Conservation (phyloP, 495 filamentous ascomycete species). For the Annulohypoxylon moriforme region DNA sequence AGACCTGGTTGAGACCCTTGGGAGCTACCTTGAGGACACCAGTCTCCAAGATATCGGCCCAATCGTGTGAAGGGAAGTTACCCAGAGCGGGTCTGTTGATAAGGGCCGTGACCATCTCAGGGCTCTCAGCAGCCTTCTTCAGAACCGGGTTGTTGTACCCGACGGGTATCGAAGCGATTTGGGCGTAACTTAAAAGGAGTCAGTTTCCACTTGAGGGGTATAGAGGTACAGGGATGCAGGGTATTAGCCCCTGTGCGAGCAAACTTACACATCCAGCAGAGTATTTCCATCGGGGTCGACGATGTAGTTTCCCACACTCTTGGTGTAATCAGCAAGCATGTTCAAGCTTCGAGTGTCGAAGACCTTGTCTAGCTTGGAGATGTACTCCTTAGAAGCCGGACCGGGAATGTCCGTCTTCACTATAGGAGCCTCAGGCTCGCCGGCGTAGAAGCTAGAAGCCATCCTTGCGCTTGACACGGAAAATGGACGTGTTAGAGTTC, state of each 20-base stretch:
- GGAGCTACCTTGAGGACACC: slow-evolving; percentile 90
- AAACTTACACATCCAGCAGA: slow-evolving; percentile 78
- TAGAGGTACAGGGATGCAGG: neutral
- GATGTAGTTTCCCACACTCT: slow-evolving; percentile 81
- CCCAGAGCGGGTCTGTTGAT: slow-evolving; percentile 96
- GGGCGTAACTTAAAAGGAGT: slow-evolving; percentile 73
- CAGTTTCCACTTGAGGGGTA: slow-evolving; percentile 14
- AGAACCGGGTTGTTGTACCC: slow-evolving; percentile 96
- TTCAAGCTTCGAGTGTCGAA: slow-evolving; percentile 95
- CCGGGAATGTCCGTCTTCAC: slow-evolving; percentile 87
- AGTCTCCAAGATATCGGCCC: slow-evolving; percentile 85
- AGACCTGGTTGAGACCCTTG: slow-evolving; percentile 92
- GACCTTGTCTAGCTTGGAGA: slow-evolving; percentile 74
- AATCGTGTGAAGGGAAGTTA: slow-evolving; percentile 94
- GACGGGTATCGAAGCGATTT: slow-evolving; percentile 97
- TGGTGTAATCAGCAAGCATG: slow-evolving; percentile 86
- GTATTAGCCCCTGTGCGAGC: neutral
- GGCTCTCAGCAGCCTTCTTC: slow-evolving; percentile 72
- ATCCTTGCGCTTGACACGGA: slow-evolving; percentile 50
- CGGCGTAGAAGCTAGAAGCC: slow-evolving; percentile 66
- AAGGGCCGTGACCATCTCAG: slow-evolving; percentile 82
- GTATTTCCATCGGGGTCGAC: slow-evolving; percentile 89
- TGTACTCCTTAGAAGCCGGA: slow-evolving; percentile 76
- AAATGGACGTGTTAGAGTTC: slow-evolving; percentile 39
- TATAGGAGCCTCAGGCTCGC: slow-evolving; percentile 80